phyloP scores from a whole-genome alignment of 768 basidiomycete genomes.

The Asterophora lycoperdoides region DNA sequence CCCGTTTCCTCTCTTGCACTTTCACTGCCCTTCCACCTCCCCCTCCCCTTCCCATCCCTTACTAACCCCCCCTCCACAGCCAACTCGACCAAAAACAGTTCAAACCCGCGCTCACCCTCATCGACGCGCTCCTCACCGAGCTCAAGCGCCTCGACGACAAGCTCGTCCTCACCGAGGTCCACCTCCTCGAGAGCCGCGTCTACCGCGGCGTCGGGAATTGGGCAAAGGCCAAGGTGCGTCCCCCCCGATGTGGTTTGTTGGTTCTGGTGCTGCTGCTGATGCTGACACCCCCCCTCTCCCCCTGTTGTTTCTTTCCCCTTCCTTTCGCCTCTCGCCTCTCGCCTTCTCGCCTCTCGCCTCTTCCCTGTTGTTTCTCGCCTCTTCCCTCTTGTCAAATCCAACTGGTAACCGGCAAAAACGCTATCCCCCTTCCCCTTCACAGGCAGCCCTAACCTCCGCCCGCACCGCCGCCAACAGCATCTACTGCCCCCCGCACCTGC shows the following conservation, averaged over 20 bases:
- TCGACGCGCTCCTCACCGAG: constrained; percentile 86
- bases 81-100: constrained; percentile 74
- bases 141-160: constrained; percentile 94
- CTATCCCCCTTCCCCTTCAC: no score
- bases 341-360: no score
- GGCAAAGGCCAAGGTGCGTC: constrained; percentile 80
- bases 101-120: constrained; percentile 74
- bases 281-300: no score
- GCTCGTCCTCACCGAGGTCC: constrained; percentile 95
- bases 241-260: no score
- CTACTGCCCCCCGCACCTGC: constrained; percentile 61
- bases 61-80: constrained; percentile 30
- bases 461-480: constrained; percentile 94
- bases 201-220: constrained; percentile 88
- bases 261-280: no score
- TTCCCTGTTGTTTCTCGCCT: background rate
- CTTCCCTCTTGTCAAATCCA: no score
- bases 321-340: no score
- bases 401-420: no score
- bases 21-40: no score
- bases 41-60: no score
- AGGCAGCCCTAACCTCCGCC: constrained; percentile 87
- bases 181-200: constrained; percentile 88
- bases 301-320: no score
- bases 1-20: no score